Conservation (phyloP, 352 stramenopile genomes). For the Pseudoperonospora humuli region DNA sequence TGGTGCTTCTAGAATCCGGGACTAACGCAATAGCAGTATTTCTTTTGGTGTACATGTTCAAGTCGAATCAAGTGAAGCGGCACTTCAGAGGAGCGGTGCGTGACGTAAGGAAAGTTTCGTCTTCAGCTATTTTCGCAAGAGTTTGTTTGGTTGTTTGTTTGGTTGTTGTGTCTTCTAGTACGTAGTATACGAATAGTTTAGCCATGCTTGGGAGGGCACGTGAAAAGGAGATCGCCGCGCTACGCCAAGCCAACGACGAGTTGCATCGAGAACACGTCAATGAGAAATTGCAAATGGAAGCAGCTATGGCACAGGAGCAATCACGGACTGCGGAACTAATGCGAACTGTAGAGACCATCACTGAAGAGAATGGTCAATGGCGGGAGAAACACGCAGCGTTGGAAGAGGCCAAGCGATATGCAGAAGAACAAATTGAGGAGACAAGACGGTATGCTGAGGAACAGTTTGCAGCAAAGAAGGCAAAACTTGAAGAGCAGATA, state of each 20-base stretch:
- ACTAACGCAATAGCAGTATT: conserved; percentile 18
- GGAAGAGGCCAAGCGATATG: conserved; percentile 36
- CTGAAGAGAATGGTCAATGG: conserved; percentile 55
- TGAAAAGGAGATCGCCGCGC: conserved; percentile 45
- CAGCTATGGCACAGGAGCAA: no score
- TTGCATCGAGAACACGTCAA: no score
- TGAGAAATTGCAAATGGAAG: no score
- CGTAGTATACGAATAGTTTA: neutral
- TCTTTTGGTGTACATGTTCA: conserved; percentile 8
- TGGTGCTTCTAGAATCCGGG: neutral
- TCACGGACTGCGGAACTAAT: no score
- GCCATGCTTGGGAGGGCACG: conserved; percentile 22
- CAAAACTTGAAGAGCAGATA: conserved; percentile 46
- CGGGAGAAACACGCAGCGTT: conserved; percentile 50
- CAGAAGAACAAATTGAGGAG: conserved; percentile 40
- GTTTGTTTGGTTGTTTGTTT: neutral
- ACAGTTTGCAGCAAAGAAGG: conserved; percentile 23
- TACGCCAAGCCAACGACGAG: conserved; percentile 48
- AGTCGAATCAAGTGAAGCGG: neutral
- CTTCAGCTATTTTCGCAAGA: conserved; percentile 19
- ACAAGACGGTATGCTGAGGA: conserved; percentile 15
- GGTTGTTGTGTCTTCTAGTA: neutral
- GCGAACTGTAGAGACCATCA: no score
- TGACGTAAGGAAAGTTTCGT: neutral
- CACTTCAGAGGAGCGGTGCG: no score